Base-by-base conservation (phyloP, 306 rosid species). In the Abrus precatorius region DNA sequence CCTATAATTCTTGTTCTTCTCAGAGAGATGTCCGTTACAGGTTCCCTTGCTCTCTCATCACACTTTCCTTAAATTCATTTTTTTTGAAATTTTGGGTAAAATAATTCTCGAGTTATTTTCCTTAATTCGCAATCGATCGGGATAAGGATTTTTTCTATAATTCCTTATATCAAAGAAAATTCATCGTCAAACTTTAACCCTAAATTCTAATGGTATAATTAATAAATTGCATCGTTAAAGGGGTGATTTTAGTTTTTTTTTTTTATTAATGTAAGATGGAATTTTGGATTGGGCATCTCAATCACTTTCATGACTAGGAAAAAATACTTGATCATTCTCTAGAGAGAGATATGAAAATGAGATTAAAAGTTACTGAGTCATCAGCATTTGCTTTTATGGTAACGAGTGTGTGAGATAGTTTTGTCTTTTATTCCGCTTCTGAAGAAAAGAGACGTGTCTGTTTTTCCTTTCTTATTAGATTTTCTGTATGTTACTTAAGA, bases 11-110 rank as follows among this genome's bases (percentile, higher is more conserved):
- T 69, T 87, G 89, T 68, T 48, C 88, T 53, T 90, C 99, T 59
- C 94, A 77, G 56, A 75, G 94, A 47, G 99, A 93, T 82, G 97
- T 95, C 76, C 80, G 81, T 87, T 95, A 95, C 91, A 93, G 99
- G 97, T 91, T 32, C 65, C 60, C 77, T 62, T 79, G 56, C 79
- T 13, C 73, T 75, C 69, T 66, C 6, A 4, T 59, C 72, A 5
- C 3, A 20, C 7, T 65, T 67, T 43, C 4, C 2, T 66, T 27
- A 44, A 43, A 67, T 67, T 43, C 5, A 1, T 43, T 0, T 2
- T 41, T 27, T 20, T 43, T 43, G 9, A 43, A 6, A 43, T 3
- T 43, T 5, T 12, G 72, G 4, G 4, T 0, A 32, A 10, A 4
- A 43, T 34, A 12, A 34, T 62, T 59, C n/a, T 30, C 4, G 3